Percentiles rank a stretch among this genome's conserved stretches.
phyloP scores from a whole-genome alignment of 106 monocot genomes.

The Iris macrosiphon region DNA sequence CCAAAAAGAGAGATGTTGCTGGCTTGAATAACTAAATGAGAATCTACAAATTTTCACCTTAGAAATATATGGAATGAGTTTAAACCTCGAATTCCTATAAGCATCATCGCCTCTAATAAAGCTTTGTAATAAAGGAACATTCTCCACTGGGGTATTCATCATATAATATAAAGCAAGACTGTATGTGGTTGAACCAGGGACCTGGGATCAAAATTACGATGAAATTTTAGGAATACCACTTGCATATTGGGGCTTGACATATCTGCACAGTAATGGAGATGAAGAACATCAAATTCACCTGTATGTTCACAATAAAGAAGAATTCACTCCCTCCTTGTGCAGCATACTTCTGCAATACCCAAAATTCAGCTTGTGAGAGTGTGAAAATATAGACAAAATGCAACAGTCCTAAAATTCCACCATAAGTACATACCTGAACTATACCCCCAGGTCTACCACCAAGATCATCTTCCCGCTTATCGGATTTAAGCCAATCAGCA shows the following conservation, averaged over 20 bases:
- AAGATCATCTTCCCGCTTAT: conserved; percentile 94
- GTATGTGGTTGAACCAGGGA: conserved; percentile 75
- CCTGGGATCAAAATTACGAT: conserved; percentile 21
- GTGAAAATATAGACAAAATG: conserved; percentile 24
- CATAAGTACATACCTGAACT: conserved; percentile 55
- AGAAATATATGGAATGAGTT: conserved; percentile 90
- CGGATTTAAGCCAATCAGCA: conserved; percentile 87
- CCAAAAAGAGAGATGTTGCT: too few relatives aligned
- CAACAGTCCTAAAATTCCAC: neutral
- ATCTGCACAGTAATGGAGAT: neutral
- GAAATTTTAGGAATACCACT: neutral
- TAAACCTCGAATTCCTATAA: conserved; percentile 87
- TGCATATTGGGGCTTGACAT: neutral
- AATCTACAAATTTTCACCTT: conserved; percentile 20
- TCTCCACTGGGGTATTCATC: conserved; percentile 66
- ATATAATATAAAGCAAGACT: conserved; percentile 86
- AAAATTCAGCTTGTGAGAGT: conserved; percentile 5
- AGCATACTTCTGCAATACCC: conserved; percentile 63
- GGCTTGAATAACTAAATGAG: neutral
- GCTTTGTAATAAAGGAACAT: conserved; percentile 57
- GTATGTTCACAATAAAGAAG: conserved; percentile 86
- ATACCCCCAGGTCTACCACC: conserved; percentile 65
- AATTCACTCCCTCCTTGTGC: conserved; percentile 69
- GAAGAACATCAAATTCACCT: conserved; percentile 25
- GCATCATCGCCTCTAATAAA: conserved; percentile 87